Conservation (phyloP, 1,284 basidiomycete species). For the Ustilago tritici region DNA sequence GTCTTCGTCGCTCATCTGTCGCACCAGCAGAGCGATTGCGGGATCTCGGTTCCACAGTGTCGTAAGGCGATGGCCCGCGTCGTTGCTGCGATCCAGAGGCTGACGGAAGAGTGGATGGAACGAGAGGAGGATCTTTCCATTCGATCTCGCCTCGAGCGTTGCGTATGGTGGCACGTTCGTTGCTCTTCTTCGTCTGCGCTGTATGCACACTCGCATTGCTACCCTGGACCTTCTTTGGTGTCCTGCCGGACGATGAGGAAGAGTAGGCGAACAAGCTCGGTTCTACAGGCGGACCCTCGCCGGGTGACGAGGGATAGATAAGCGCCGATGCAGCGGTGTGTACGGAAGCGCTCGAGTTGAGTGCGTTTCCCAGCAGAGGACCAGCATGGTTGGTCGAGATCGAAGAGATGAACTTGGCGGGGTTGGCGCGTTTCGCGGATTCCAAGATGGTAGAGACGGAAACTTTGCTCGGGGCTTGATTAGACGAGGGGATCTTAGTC, state of each 20-base stretch:
- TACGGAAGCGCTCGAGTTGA: conserved; percentile 17
- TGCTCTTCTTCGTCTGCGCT: conserved; percentile 22
- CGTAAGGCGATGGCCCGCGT: conserved; percentile 24
- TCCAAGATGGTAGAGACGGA: conserved; percentile 48
- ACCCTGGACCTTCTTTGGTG: conserved; percentile 34
- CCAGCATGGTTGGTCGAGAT: background rate
- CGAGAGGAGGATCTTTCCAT: conserved; percentile 41
- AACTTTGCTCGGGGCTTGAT: conserved; percentile 16
- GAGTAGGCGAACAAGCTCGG: conserved; percentile 50
- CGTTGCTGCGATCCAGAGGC: conserved; percentile 9
- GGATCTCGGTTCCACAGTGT: conserved; percentile 11
- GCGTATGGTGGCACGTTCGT: conserved; percentile 35
- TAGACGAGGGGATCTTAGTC: conserved; percentile 13
- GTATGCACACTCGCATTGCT: conserved; percentile 36
- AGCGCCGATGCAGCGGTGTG: conserved; percentile 8
- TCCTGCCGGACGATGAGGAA: conserved; percentile 6
- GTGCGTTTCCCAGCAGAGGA: conserved; percentile 33
- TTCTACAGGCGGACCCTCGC: conserved; percentile 35
- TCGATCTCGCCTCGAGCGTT: conserved; percentile 55
- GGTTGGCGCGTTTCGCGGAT: conserved; percentile 33
- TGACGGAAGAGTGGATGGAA: conserved; percentile 10
- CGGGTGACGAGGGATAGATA: conserved; percentile 15
- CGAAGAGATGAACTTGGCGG: conserved; percentile 8
- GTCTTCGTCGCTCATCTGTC: conserved; percentile 21
- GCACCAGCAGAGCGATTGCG: conserved; percentile 22